phyloP scores from a whole-genome alignment of 2,329 filamentous ascomycete species.

The Calonectria crousiana region DNA sequence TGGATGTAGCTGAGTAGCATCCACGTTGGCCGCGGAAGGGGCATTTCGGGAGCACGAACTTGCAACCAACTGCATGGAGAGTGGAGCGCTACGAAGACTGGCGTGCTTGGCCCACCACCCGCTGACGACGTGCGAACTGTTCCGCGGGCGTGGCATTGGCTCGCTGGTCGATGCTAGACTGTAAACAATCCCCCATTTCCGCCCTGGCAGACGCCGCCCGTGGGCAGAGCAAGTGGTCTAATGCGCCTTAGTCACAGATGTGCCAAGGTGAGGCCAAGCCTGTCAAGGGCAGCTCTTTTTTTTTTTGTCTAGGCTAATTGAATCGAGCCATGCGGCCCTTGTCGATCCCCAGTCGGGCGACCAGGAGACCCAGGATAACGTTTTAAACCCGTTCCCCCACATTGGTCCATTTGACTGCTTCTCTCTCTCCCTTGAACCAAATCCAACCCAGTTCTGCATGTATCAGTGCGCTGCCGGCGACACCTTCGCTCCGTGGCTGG shows the following conservation, averaged over 20 bases:
- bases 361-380: not conserved
- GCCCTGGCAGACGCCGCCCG: not conserved
- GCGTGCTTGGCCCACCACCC: not conserved
- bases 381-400: constrained; percentile 15
- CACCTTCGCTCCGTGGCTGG: not conserved
- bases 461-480: not conserved
- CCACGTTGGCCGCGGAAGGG: not conserved
- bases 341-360: not conserved
- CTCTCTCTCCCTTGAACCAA: not conserved
- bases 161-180: too few species aligned
- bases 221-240: not conserved
- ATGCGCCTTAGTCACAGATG: not conserved
- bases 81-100: not conserved
- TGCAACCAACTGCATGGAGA: not conserved
- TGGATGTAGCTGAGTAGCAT: not conserved
- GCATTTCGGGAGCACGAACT: not conserved
- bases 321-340: constrained; percentile 7
- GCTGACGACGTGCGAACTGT: not conserved
- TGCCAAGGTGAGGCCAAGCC: not conserved
- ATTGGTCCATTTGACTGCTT: not conserved
- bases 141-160: not conserved
- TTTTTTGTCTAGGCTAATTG: not conserved
- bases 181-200: not conserved
- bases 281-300: not conserved
- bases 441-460: not conserved